Percentiles rank a stretch among this genome's conserved stretches.
These are phyloP conservation scores for Triticum aestivum DNA, from an alignment of 176 grass and related monocot genomes.

Conservation along the genomic window DNA sequence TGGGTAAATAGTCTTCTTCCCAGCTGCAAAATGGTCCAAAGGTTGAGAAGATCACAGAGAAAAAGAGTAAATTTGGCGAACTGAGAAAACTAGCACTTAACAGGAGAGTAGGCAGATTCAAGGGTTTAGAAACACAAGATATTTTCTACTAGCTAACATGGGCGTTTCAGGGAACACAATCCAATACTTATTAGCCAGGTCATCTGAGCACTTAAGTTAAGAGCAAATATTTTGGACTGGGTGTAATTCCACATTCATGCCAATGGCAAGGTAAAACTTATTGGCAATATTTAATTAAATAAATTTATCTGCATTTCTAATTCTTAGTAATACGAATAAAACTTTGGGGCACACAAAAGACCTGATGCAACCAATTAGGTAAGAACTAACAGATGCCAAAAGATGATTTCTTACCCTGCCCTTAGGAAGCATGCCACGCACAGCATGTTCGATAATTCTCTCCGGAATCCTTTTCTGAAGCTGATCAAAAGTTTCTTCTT, in stretches of 20 bases:
- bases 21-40: conserved; percentile 54
- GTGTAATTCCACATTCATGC: background rate
- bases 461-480: conserved; percentile 97
- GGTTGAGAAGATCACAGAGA: background rate
- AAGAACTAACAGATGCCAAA: background rate
- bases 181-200: background rate
- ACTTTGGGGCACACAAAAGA: background rate
- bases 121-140: background rate
- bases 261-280: background rate
- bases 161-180: background rate
- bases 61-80: background rate
- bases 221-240: background rate
- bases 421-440: conserved; percentile 98
- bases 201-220: background rate
- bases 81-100: background rate
- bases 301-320: background rate
- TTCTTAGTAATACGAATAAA: background rate
- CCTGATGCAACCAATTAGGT: conserved; percentile 2
- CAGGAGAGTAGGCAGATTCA: background rate
- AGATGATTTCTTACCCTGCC: conserved; percentile 65
- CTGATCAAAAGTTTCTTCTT: conserved; percentile 91
- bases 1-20: conserved; percentile 94
- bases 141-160: background rate
- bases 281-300: background rate
- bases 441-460: conserved; percentile 95